These are phyloP conservation scores for Hypomontagnella submonticulosa DNA, from an alignment of 495 filamentous ascomycete genomes.

Conservation along the genomic window DNA sequence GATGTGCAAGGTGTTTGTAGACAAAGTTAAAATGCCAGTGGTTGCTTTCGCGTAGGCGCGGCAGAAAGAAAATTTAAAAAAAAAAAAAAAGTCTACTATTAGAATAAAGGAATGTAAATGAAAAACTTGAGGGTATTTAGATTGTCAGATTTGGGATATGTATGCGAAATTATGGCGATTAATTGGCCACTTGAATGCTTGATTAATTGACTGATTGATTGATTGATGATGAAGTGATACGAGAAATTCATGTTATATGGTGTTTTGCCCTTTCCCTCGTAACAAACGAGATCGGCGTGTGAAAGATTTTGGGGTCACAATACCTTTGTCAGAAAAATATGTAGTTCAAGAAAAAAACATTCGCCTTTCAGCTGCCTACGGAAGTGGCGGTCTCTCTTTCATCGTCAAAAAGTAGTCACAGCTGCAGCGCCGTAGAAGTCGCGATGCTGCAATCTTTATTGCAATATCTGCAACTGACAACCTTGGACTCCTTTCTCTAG, in stretches of 20 bases:
- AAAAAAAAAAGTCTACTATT: neutral
- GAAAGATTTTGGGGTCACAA: conserved; percentile 26
- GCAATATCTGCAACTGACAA: too few species aligned
- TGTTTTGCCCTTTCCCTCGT: conserved; percentile 6
- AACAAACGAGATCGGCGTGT: conserved; percentile 17
- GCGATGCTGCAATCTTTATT: too few species aligned
- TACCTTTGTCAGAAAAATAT: conserved; percentile 26
- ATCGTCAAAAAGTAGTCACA: neutral
- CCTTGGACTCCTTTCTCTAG: too few species aligned
- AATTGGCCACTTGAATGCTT: neutral
- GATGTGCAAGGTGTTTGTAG: neutral
- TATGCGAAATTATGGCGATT: conserved; percentile 10
- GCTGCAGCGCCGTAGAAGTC: neutral
- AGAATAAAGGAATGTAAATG: neutral
- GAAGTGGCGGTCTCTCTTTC: neutral
- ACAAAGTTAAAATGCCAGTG: too few species aligned
- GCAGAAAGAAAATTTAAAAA: too few species aligned
- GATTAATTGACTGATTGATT: neutral
- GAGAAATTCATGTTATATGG: conserved; percentile 10
- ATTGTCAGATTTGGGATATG: conserved; percentile 3
- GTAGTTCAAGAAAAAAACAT: neutral
- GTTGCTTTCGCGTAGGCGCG: too few species aligned
- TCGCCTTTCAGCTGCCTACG: neutral
- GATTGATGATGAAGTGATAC: too few species aligned
- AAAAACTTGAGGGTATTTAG: conserved; percentile 6